These are phyloP conservation scores for Trichoderma citrinoviride DNA, from an alignment of 2,329 filamentous ascomycete genomes.

Conservation along the genomic window DNA sequence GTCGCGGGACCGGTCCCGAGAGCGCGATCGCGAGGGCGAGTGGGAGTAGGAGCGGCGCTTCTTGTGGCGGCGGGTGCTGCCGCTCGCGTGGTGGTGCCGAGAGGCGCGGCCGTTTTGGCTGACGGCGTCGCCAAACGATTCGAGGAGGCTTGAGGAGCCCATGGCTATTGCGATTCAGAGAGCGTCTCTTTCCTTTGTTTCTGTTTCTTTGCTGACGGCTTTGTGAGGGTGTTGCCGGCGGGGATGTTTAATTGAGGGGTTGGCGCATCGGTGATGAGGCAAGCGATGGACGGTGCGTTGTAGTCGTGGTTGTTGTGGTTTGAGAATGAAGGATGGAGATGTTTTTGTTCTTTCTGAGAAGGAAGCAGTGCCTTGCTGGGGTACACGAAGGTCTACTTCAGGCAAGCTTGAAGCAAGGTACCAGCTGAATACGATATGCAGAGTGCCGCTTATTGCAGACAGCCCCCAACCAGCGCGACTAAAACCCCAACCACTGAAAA, in stretches of 20 bases:
- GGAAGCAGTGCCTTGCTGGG: too few species aligned
- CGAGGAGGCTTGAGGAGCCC: conserved; percentile 54
- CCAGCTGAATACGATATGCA: too few species aligned
- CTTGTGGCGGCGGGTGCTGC: conserved; percentile 28
- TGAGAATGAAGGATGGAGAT: too few species aligned
- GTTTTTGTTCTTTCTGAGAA: too few species aligned
- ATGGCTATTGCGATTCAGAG: neutral
- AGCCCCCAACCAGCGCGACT: too few species aligned
- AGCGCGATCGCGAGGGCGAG: conserved; percentile 39
- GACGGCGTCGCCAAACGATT: conserved; percentile 35
- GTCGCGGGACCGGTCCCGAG: conserved; percentile 34
- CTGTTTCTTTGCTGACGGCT: neutral
- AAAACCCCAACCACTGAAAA: too few species aligned
- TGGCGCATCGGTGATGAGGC: neutral
- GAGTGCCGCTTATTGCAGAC: too few species aligned
- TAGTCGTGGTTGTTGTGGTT: too few species aligned
- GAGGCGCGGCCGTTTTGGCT: conserved; percentile 32
- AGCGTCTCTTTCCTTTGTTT: too few species aligned
- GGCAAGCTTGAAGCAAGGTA: too few species aligned
- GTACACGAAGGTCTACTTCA: too few species aligned
- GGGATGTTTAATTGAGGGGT: neutral
- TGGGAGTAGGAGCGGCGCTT: conserved; percentile 39
- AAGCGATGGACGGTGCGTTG: neutral
- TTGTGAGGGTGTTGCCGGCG: neutral
- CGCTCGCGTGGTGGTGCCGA: conserved; percentile 27